Percentiles rank a stretch among this genome's conserved stretches.
Evolutionary conservation across 2,329 filamentous ascomycete species (phyloP).

Genomic region (Aspergillus ibericus): DNA sequence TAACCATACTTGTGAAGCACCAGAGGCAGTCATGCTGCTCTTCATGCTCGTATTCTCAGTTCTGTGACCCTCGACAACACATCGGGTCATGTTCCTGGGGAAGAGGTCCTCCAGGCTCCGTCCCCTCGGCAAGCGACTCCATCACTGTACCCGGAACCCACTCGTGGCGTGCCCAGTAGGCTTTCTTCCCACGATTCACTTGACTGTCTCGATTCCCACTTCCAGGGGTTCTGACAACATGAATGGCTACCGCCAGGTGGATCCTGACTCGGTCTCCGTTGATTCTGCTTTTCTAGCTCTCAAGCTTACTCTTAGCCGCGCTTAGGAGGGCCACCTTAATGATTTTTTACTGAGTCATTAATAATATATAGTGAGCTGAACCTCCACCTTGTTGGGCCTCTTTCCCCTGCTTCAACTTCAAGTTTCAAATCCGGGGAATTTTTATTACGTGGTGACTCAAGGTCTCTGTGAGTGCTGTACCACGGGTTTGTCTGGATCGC

Average conservation of each 20-base stretch:
- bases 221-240: neutral
- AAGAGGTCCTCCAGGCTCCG: neutral
- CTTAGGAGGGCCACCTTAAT: slow-evolving; percentile 2
- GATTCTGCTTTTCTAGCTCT: slow-evolving; percentile 7
- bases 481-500: neutral
- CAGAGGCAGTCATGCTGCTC: neutral
- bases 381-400: neutral
- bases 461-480: neutral
- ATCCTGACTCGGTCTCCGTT: neutral
- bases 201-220: slow-evolving; percentile 1
- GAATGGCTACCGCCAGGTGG: neutral
- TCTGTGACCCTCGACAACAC: neutral
- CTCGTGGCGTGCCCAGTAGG: slow-evolving; percentile 10
- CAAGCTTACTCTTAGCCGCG: slow-evolving; percentile 14
- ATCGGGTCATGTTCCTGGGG: neutral
- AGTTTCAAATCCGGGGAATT: neutral
- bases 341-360: slow-evolving; percentile 1
- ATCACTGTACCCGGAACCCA: slow-evolving; percentile 7
- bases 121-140: slow-evolving; percentile 5
- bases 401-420: neutral
- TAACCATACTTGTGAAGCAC: neutral
- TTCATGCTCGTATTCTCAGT: neutral
- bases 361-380: neutral
- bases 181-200: slow-evolving; percentile 7
- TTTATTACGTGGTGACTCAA: neutral